Conservation (phyloP, 495 filamentous ascomycete species). For the Talaromyces trachyspermus region DNA sequence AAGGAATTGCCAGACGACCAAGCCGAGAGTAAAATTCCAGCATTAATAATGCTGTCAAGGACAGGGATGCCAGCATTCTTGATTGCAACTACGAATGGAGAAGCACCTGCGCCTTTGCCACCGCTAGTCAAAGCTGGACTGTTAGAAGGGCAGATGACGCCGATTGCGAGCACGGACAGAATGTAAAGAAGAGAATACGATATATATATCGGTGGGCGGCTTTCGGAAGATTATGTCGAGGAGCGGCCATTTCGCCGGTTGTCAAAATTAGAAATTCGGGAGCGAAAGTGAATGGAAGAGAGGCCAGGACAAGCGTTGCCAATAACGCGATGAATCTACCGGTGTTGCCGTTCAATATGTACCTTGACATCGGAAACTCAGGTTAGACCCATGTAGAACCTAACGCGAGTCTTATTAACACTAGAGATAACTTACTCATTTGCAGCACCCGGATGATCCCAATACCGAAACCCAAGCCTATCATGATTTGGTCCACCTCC, state of each 20-base stretch:
- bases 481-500: conserved; percentile 61
- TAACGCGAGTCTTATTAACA: too few species aligned
- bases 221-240: conserved; percentile 65
- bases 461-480: conserved; percentile 62
- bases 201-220: conserved; percentile 79
- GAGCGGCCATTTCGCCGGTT: conserved; percentile 73
- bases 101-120: conserved; percentile 45
- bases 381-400: too few species aligned
- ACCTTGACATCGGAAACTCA: too few species aligned
- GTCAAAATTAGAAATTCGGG: conserved; percentile 65
- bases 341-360: too few species aligned
- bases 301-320: too few species aligned
- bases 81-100: conserved; percentile 54
- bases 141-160: conserved; percentile 48
- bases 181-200: conserved; percentile 82
- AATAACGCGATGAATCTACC: conserved; percentile 28
- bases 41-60: conserved; percentile 71
- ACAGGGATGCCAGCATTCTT: conserved; percentile 54
- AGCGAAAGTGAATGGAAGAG: conserved; percentile 37
- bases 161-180: conserved; percentile 47
- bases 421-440: conserved; percentile 33
- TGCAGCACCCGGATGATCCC: conserved; percentile 61
- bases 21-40: conserved; percentile 58
- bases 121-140: conserved; percentile 28
- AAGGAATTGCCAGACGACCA: conserved; percentile 70